Evolutionary conservation across 768 basidiomycete genomes (phyloP).

Genomic region (Trametes maxima): DNA sequence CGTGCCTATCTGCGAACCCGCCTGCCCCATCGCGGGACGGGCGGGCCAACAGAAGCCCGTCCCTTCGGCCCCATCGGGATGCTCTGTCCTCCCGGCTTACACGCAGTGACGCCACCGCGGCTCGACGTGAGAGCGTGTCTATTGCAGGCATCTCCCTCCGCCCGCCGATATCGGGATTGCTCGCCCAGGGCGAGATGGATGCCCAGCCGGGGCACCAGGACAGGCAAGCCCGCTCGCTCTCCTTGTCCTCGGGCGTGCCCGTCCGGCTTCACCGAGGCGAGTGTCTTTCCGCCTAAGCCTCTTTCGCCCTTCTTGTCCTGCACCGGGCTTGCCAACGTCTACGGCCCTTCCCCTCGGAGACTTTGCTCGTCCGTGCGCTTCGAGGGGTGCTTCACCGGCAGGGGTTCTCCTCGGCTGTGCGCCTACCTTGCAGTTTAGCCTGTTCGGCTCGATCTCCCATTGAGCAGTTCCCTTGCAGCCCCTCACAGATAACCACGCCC

Average conservation of each 20-base stretch:
- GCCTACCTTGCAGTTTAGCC: slow-evolving; percentile 8
- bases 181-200: not conserved
- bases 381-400: slow-evolving; percentile 4
- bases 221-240: slow-evolving; percentile 1
- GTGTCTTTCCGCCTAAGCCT: not conserved
- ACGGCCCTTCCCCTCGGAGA: not conserved
- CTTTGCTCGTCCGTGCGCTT: slow-evolving; percentile 1
- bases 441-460: slow-evolving; percentile 18
- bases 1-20: not conserved
- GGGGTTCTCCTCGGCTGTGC: slow-evolving; percentile 6
- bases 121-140: slow-evolving; percentile 17
- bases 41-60: slow-evolving; percentile 6
- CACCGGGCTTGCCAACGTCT: not conserved
- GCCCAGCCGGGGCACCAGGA: slow-evolving; percentile 1
- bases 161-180: slow-evolving; percentile 1
- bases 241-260: not conserved
- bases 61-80: not conserved
- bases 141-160: not conserved
- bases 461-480: not conserved
- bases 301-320: not conserved
- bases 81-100: not conserved
- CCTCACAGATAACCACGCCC: not conserved
- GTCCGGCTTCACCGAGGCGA: not conserved
- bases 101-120: slow-evolving; percentile 6
- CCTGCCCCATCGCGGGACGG: not conserved